phyloP scores from a whole-genome alignment of 1,139 yeast species.

The Zygosaccharomyces sapae region DNA sequence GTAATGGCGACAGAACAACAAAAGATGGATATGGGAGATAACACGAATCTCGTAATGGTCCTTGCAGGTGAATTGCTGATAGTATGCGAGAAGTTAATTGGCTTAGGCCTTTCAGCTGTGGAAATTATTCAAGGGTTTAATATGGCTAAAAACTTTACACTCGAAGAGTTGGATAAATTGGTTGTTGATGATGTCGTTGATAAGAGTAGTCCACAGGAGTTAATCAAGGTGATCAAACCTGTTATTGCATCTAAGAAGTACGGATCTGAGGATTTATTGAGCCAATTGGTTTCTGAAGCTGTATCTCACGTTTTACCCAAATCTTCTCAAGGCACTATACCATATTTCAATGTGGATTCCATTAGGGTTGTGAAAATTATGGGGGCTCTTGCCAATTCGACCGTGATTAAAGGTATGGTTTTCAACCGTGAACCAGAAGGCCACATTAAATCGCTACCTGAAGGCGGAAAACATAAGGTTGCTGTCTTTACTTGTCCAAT shows the following conservation, averaged over 20 bases:
- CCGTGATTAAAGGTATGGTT: constrained; percentile 94
- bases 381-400: constrained; percentile 77
- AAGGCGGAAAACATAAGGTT: constrained; percentile 61
- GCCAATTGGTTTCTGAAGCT: constrained; percentile 82
- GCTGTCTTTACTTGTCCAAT: constrained; percentile 92
- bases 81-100: constrained; percentile 75
- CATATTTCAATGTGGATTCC: constrained; percentile 79
- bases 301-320: constrained; percentile 70
- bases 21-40: constrained; percentile 84
- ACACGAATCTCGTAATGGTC: constrained; percentile 64
- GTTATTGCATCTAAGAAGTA: constrained; percentile 92
- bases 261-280: constrained; percentile 75
- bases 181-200: constrained; percentile 62
- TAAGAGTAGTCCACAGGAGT: constrained; percentile 51
- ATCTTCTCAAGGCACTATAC: constrained; percentile 44
- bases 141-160: constrained; percentile 71
- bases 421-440: constrained; percentile 98
- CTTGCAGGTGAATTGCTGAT: constrained; percentile 89
- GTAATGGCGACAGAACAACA: constrained; percentile 98
- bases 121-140: constrained; percentile 89
- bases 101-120: constrained; percentile 83
- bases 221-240: constrained; percentile 73
- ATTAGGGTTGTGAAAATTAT: constrained; percentile 92
- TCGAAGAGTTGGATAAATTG: constrained; percentile 61
- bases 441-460: constrained; percentile 56